Conservation (phyloP, 2,329 filamentous ascomycete genomes). For the Cladosporium velox region DNA sequence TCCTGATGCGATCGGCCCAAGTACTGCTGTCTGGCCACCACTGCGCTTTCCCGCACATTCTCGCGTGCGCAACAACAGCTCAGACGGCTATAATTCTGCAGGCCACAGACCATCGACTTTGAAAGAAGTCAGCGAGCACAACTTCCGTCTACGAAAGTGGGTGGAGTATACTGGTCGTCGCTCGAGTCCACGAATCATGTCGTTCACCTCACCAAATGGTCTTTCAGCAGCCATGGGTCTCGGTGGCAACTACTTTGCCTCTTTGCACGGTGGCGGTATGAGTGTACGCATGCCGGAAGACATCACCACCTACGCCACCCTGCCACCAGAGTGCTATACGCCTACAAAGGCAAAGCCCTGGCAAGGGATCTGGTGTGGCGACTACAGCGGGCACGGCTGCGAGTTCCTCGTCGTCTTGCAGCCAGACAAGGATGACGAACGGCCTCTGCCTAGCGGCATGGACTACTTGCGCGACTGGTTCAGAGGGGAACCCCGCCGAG, state of each 20-base stretch:
- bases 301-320: conserved; percentile 67
- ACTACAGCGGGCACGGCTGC: conserved; percentile 84
- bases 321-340: conserved; percentile 74
- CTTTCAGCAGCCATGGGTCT: conserved; percentile 34
- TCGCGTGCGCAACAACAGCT: conserved; percentile 57
- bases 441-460: conserved; percentile 43
- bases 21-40: conserved; percentile 69
- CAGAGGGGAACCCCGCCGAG: conserved; percentile 25
- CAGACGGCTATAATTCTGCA: conserved; percentile 45
- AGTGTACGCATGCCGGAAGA: conserved; percentile 54
- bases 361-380: conserved; percentile 88
- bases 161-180: conserved; percentile 59
- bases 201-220: conserved; percentile 30
- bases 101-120: conserved; percentile 55
- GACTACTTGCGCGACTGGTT: conserved; percentile 37
- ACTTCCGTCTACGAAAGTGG: conserved; percentile 77
- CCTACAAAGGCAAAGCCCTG: conserved; percentile 79
- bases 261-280: conserved; percentile 39
- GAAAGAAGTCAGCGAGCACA: conserved; percentile 65
- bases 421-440: conserved; percentile 53
- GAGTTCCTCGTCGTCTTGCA: conserved; percentile 86
- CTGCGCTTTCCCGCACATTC: conserved; percentile 64
- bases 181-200: conserved; percentile 32
- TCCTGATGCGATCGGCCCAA: conserved; percentile 42
- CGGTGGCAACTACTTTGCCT: conserved; percentile 29